Conservation (phyloP, 23 red algal genomes). For the Gracilaria domingensis region DNA sequence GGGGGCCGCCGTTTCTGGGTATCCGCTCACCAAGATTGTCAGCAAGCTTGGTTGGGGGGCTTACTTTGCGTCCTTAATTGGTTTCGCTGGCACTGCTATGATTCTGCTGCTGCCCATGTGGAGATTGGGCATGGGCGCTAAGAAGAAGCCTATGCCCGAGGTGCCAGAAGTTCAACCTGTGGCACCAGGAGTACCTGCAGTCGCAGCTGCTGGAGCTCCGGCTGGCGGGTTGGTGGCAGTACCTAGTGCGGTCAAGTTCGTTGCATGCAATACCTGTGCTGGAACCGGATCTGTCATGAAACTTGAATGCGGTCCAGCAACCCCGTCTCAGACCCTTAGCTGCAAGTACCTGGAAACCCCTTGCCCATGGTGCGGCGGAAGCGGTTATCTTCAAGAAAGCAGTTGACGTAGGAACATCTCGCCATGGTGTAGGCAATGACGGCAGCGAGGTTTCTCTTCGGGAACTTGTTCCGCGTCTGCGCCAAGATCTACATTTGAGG, state of each 20-base stretch:
- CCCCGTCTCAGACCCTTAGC: slow-evolving; percentile 88
- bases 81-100: slow-evolving; percentile 82
- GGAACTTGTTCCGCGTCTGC: too few relatives aligned
- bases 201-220: slow-evolving; percentile 15
- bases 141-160: slow-evolving; percentile 69
- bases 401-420: background rate
- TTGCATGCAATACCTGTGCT: slow-evolving; percentile 88
- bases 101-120: slow-evolving; percentile 98
- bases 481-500: too few relatives aligned
- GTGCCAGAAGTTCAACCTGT: slow-evolving; percentile 35
- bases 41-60: slow-evolving; percentile 92
- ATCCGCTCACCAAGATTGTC: slow-evolving; percentile 92
- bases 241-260: slow-evolving; percentile 35
- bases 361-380: slow-evolving; percentile 88
- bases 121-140: slow-evolving; percentile 89
- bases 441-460: too few relatives aligned
- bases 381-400: slow-evolving; percentile 66
- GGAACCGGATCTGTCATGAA: slow-evolving; percentile 84
- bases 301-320: slow-evolving; percentile 95
- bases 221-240: slow-evolving; percentile 37
- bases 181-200: slow-evolving; percentile 14
- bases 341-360: slow-evolving; percentile 87
- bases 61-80: slow-evolving; percentile 87
- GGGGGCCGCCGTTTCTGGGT: slow-evolving; percentile 93
- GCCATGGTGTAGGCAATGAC: too few relatives aligned